Evolutionary conservation across 148 eudicot species (phyloP), one percentile per base, ranked within the genome.

Genomic region (Chenopodium formosanum): DNA sequence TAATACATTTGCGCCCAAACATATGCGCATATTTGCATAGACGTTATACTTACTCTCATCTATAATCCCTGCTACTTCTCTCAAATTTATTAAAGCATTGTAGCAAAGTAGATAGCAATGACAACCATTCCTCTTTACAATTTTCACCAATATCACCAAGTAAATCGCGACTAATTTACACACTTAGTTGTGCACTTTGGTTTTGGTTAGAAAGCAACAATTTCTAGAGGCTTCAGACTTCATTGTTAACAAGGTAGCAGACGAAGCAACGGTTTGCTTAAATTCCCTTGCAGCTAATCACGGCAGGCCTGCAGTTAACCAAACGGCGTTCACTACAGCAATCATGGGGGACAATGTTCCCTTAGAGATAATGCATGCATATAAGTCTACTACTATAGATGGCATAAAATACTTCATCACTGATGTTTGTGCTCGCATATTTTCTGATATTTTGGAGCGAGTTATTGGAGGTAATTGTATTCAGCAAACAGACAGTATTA

Each of bases 141-240:
- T 58, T 53, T 84, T 72, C 73, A 70, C 64, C 56, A 44, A 60
- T 80, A 58, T 72, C 83, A 84, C 37, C 13, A 16, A 7, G 20
- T 76, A 2, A 83, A 84, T 80, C 86, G 83, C 11, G 29, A 27
- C 32, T 31, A 31, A 31, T 1, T 31, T 31, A 31, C 32, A 31
- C 32, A 31, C 32, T 31, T 31, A 31, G 32, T 31, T 0, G 32
- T 31, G 77, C 86, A 12, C 80, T 84, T 60, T 80, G 83, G 78
- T 62, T 84, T 63, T 80, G 86, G 86, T 56, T 84, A n/a, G 83
- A 80, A 29, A 60, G 80, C 32, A 78, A 79, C n/a, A 53, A 20
- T 11, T 29, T 37, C 16, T 76, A 12, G 23, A 70, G 76, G 76
- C 83, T 19, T n/a, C 80, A 14, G 7, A 47, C 65, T 75, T 56